A percentile compares a stretch with the other conserved stretches of the same genome.
These are phyloP conservation scores for Thamnidium elegans DNA, from an alignment of 192 early-diverging fungal genomes.

Conservation along the genomic window DNA sequence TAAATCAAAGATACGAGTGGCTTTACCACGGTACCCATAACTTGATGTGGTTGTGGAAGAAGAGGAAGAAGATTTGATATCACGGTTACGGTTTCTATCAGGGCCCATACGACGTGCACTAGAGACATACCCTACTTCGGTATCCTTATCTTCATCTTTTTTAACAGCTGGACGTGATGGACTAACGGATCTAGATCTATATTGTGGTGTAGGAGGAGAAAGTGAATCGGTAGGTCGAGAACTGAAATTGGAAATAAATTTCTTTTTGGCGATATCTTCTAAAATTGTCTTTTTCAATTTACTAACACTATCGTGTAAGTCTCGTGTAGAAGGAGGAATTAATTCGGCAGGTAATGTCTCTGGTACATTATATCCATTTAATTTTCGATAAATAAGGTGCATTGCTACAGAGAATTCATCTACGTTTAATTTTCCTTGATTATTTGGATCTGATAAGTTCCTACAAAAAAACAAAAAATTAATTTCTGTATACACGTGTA, in stretches of 20 bases:
- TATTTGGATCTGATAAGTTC: constrained; percentile 74
- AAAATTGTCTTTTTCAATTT: constrained; percentile 64
- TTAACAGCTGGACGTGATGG: constrained; percentile 5
- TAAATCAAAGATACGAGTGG: constrained; percentile 33
- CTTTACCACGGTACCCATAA: constrained; percentile 37
- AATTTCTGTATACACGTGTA: neutral
- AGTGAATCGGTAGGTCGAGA: constrained; percentile 12
- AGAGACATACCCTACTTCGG: constrained; percentile 36
- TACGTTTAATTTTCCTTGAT: constrained; percentile 84
- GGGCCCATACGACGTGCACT: constrained; percentile 39
- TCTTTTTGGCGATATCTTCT: constrained; percentile 51
- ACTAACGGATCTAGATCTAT: constrained; percentile 18
- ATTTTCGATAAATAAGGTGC: constrained; percentile 89
- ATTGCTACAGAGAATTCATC: constrained; percentile 98
- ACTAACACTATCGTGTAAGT: constrained; percentile 67
- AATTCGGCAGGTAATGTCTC: constrained; percentile 76
- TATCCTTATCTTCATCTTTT: constrained; percentile 19
- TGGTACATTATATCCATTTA: constrained; percentile 82
- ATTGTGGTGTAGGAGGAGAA: constrained; percentile 5
- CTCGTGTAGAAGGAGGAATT: constrained; percentile 81
- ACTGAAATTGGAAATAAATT: constrained; percentile 22
- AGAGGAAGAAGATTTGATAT: constrained; percentile 9
- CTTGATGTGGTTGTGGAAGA: constrained; percentile 15
- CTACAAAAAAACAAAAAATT: constrained; percentile 33
- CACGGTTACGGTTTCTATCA: constrained; percentile 16